phyloP scores from a whole-genome alignment of 495 filamentous ascomycete species.

The Penicillium ochrochloron region DNA sequence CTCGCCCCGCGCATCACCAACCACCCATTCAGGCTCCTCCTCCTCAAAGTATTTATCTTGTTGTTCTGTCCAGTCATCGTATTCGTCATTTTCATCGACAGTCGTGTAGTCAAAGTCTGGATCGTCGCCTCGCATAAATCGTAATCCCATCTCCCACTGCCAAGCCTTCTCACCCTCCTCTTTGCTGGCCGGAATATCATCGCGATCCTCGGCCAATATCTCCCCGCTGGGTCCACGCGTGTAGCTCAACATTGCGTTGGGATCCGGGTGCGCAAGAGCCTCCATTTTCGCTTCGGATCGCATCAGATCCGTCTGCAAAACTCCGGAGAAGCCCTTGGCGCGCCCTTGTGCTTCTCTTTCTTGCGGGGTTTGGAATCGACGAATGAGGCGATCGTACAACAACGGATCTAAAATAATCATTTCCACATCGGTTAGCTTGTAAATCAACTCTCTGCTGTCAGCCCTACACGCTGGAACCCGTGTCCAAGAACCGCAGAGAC shows the following conservation, averaged over 20 bases:
- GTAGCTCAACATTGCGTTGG: constrained; percentile 53
- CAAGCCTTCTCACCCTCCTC: constrained; percentile 70
- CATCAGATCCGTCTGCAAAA: constrained; percentile 70
- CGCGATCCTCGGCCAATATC: constrained; percentile 60
- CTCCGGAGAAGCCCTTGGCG: constrained; percentile 72
- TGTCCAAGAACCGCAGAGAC: neutral
- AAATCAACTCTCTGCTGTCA: constrained; percentile 12
- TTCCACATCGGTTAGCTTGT: constrained; percentile 38
- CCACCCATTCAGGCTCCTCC: constrained; percentile 69
- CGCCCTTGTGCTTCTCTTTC: constrained; percentile 76
- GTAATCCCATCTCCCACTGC: constrained; percentile 66
- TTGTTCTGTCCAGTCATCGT: constrained; percentile 64
- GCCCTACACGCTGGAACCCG: constrained; percentile 13
- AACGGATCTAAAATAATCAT: constrained; percentile 63
- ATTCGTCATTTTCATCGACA: constrained; percentile 73
- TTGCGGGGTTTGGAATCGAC: constrained; percentile 72
- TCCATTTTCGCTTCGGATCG: constrained; percentile 76
- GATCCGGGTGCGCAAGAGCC: constrained; percentile 60
- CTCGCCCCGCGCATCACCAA: constrained; percentile 49
- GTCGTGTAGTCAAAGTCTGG: constrained; percentile 73
- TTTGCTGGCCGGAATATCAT: constrained; percentile 60
- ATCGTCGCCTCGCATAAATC: constrained; percentile 75
- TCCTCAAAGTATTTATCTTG: constrained; percentile 77
- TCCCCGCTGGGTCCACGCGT: constrained; percentile 55
- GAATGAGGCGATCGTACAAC: constrained; percentile 78